Evolutionary conservation across 768 basidiomycete genomes (phyloP).

Genomic region (Collybia sp.): DNA sequence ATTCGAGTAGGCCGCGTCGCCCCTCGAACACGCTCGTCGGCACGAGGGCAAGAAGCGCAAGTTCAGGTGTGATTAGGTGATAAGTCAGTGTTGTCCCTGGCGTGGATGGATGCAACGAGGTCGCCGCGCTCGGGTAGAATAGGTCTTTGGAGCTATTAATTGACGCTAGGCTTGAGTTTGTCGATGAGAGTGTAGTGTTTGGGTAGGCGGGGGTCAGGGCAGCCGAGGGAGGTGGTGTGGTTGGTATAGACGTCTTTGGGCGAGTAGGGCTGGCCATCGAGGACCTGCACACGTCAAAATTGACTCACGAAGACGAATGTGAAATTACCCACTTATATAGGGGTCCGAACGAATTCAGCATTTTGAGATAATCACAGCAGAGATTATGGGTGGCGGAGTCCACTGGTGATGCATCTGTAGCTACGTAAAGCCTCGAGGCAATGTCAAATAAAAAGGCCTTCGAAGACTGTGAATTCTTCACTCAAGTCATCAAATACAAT

Average conservation of each 20-base stretch:
- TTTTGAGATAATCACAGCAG: slow-evolving; percentile 87
- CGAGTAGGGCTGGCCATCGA: slow-evolving; percentile 23
- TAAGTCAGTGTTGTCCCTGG: slow-evolving; percentile 79
- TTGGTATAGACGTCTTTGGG: slow-evolving; percentile 15
- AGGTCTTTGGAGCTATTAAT: slow-evolving; percentile 31
- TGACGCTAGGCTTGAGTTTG: slow-evolving; percentile 2
- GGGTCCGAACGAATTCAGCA: slow-evolving; percentile 80
- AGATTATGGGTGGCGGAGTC: slow-evolving; percentile 85
- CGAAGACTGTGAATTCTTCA: slow-evolving; percentile 83
- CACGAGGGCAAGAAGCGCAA: slow-evolving; percentile 68
- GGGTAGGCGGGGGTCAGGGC: slow-evolving; percentile 16
- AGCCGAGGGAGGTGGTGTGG: slow-evolving; percentile 20
- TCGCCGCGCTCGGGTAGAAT: slow-evolving; percentile 69
- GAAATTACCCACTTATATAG: slow-evolving; percentile 65
- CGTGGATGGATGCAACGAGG: slow-evolving; percentile 51
- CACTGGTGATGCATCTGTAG: slow-evolving; percentile 89
- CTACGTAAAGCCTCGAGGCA: slow-evolving; percentile 81
- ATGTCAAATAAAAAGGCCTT: slow-evolving; percentile 95
- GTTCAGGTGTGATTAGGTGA: slow-evolving; percentile 70
- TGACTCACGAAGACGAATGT: background rate
- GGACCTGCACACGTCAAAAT: slow-evolving; percentile 18
- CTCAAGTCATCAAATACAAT: slow-evolving; percentile 6
- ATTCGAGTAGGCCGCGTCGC: slow-evolving; percentile 74
- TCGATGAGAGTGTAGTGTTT: slow-evolving; percentile 11
- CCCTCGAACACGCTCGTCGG: slow-evolving; percentile 71